phyloP scores from a whole-genome alignment of 352 stramenopile species.

The Globisporangium nodosum region DNA sequence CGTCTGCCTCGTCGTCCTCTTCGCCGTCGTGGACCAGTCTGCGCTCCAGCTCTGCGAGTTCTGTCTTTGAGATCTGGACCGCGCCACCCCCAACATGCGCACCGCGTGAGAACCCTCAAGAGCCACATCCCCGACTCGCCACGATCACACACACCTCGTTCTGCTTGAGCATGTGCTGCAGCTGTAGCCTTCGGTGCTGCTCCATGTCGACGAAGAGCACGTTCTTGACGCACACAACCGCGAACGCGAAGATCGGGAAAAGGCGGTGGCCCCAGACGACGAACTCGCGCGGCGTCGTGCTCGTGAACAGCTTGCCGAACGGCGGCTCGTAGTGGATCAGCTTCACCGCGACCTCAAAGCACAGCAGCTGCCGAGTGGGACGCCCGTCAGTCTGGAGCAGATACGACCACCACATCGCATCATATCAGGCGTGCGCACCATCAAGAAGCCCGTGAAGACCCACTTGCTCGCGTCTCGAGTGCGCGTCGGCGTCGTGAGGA shows the following conservation, averaged over 20 bases:
- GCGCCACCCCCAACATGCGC: too few species aligned
- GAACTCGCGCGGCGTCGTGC: slow-evolving; percentile 53
- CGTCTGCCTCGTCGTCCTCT: background rate
- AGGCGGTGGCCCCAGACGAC: slow-evolving; percentile 50
- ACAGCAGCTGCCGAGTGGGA: slow-evolving; percentile 26
- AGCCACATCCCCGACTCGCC: background rate
- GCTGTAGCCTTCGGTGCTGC: slow-evolving; percentile 36
- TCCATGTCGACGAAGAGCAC: slow-evolving; percentile 60
- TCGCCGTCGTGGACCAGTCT: slow-evolving; percentile 2
- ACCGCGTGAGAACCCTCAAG: background rate
- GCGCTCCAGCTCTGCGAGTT: slow-evolving; percentile 4
- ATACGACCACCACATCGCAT: too few species aligned
- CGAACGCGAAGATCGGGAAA: slow-evolving; percentile 44
- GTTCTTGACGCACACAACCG: slow-evolving; percentile 36
- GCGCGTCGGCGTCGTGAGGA: slow-evolving; percentile 38
- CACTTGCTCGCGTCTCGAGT: slow-evolving; percentile 40
- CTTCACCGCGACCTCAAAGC: slow-evolving; percentile 46
- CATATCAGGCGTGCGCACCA: slow-evolving; percentile 20
- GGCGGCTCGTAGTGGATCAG: slow-evolving; percentile 52
- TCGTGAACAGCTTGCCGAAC: slow-evolving; percentile 33
- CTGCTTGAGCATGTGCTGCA: slow-evolving; percentile 46
- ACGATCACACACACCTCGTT: slow-evolving; percentile 25
- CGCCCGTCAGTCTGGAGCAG: background rate
- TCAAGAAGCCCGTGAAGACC: slow-evolving; percentile 31
- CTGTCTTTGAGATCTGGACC: slow-evolving; percentile 4